Base-by-base conservation (phyloP, 2,329 filamentous ascomycete species). In the Alternaria brassicae region DNA sequence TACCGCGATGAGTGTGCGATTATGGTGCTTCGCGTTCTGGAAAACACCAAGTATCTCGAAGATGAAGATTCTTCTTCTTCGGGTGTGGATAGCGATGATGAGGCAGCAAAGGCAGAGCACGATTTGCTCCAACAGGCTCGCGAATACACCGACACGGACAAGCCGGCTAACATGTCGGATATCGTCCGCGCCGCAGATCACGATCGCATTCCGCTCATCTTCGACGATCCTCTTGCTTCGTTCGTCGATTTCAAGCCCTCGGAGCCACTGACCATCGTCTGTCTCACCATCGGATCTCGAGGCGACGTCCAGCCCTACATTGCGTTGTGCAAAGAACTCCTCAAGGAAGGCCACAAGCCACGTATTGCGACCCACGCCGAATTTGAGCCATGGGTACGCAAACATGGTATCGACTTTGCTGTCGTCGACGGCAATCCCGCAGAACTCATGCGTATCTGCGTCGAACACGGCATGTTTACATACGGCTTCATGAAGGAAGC, bases 241-340 rank as follows among this genome's bases (percentile, higher is more conserved):
- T 90, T 97, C 58, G 84, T 97, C 63, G 92, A 95, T 67, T 96
- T 97, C 80, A 97, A 96, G 78, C 94, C 95, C 0, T 80, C 87
- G 2, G 84, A 91, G 67, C 83, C 93, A 2, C 81, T 99, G 74
- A 89, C 84, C 19, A 91, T 99, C 60, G 97, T 94, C 1, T 99
- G 95, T 74, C 82, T 99, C 36, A 99, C 95, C 0, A 99, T 99
- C 63, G 95, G 95, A 15, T 97, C 94, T 12, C 86, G 95, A 59
- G 95, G 95, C 23, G 95, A 99, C 74, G 94, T 99, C 4, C 95
- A 99, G 76, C 95, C 95, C 1, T 99, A 98, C 75, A 98, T 99
- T 75, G 93, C 95, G 0, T 83, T 99, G 1, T 97, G 95, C 81
- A 97, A 97, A 74, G 92, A 91, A 0, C 81, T 99, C 2, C 78